Percentiles rank a stretch among this genome's conserved stretches.
These are phyloP conservation scores for Carex scoparia DNA, from an alignment of 176 grass and related monocot species.

Conservation along the genomic window DNA sequence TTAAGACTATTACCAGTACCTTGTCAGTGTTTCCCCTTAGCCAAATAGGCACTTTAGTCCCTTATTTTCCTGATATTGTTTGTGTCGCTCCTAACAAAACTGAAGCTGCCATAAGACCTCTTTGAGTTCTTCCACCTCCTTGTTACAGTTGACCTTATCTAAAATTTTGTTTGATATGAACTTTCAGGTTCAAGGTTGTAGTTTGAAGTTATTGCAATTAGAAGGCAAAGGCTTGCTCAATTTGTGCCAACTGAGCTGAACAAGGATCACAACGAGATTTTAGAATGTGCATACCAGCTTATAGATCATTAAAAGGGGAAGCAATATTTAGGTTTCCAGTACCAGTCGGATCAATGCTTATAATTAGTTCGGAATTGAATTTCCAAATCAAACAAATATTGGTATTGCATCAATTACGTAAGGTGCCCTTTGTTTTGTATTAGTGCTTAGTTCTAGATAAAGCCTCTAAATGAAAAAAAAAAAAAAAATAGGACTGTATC, in stretches of 20 bases:
- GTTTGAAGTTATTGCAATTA: constrained; percentile 94
- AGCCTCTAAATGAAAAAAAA: not conserved
- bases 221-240: constrained; percentile 79
- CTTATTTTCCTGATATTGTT: too few species aligned
- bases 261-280: constrained; percentile 94
- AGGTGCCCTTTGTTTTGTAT: not conserved
- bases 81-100: too few species aligned
- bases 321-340: not conserved
- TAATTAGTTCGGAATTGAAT: not conserved
- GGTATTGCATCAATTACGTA: not conserved
- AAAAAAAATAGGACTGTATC: not conserved
- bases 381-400: constrained; percentile 4
- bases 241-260: constrained; percentile 92
- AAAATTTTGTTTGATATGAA: constrained; percentile 27
- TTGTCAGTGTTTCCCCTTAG: too few species aligned
- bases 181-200: constrained; percentile 70
- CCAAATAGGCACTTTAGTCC: too few species aligned
- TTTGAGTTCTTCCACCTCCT: not conserved
- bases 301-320: not conserved
- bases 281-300: constrained; percentile 47
- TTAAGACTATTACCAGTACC: too few species aligned
- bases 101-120: too few species aligned
- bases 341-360: not conserved
- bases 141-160: not conserved
- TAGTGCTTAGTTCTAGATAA: not conserved